phyloP scores from a whole-genome alignment of 2,329 filamentous ascomycete genomes.

The Aspergillus puulaauensis region DNA sequence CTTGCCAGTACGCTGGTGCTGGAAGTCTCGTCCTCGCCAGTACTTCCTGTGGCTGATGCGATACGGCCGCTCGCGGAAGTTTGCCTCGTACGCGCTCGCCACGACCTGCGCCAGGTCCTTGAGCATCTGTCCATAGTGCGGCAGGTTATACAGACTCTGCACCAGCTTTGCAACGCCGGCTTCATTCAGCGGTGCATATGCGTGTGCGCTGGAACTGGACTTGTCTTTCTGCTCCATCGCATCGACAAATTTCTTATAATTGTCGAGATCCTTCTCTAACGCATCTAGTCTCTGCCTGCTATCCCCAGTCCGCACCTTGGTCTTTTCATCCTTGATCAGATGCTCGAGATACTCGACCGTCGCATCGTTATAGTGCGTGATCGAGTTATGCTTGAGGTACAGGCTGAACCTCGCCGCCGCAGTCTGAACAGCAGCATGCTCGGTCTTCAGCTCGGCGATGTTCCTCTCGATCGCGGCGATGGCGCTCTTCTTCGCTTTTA shows the following conservation, averaged over 20 bases:
- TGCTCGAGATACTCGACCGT: slow-evolving; percentile 9
- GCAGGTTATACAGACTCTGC: slow-evolving; percentile 6
- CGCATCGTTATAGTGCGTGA: slow-evolving; percentile 10
- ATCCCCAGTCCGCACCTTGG: slow-evolving; percentile 3
- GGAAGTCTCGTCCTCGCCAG: not conserved
- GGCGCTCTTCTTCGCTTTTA: slow-evolving; percentile 1
- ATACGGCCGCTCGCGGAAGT: slow-evolving; percentile 7
- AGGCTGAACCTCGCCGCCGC: slow-evolving; percentile 1
- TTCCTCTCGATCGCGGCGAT: slow-evolving; percentile 2
- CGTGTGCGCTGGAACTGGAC: not conserved
- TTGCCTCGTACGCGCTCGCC: slow-evolving; percentile 7
- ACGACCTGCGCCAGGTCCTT: slow-evolving; percentile 6
- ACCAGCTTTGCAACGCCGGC: slow-evolving; percentile 2
- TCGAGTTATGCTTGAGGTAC: slow-evolving; percentile 7
- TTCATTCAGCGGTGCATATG: slow-evolving; percentile 3
- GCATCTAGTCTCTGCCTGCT: not conserved
- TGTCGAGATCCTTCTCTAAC: slow-evolving; percentile 5
- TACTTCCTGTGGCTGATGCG: slow-evolving; percentile 2
- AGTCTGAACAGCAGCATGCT: not conserved
- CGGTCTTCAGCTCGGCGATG: slow-evolving; percentile 2
- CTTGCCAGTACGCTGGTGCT: no score
- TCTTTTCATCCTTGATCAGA: slow-evolving; percentile 6
- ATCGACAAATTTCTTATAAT: slow-evolving; percentile 5
- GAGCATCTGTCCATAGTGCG: slow-evolving; percentile 11
- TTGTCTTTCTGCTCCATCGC: slow-evolving; percentile 4